phyloP scores from a whole-genome alignment of 768 basidiomycete genomes.

The Calocera viscosa region DNA sequence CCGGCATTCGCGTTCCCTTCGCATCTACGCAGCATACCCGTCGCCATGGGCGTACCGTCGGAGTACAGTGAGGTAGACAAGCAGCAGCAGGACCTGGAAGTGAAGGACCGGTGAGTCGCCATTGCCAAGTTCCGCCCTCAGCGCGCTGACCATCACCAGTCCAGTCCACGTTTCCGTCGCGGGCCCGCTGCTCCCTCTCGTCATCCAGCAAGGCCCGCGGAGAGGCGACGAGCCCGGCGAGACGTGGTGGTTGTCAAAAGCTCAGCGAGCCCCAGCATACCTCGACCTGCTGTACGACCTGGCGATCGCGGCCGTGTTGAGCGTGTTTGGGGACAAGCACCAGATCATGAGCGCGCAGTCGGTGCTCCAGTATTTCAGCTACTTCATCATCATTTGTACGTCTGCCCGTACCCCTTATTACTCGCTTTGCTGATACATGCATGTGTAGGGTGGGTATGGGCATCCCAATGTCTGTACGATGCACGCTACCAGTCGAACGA shows the following conservation, averaged over 20 bases:
- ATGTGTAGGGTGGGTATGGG: slow-evolving; percentile 11
- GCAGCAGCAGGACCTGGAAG: too few relatives aligned
- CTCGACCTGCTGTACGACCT: neutral
- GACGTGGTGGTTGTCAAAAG: neutral
- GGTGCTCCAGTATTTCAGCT: neutral
- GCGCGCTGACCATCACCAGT: neutral
- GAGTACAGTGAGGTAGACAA: too few relatives aligned
- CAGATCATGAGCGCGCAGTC: neutral
- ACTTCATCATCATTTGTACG: neutral
- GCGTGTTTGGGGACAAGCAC: neutral
- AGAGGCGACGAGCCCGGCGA: neutral
- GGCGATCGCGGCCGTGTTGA: neutral
- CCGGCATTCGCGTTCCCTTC: too few relatives aligned
- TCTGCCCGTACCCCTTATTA: too few relatives aligned
- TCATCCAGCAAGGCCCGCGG: neutral
- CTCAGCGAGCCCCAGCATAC: neutral
- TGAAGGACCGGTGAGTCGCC: too few relatives aligned
- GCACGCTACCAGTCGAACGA: slow-evolving; percentile 2
- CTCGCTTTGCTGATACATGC: neutral
- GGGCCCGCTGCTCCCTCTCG: neutral
- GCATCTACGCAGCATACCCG: too few relatives aligned
- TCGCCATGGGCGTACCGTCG: too few relatives aligned
- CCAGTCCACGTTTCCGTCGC: neutral
- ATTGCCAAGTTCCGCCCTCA: too few relatives aligned
- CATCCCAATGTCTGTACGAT: slow-evolving; percentile 8